A percentile compares a stretch with the other conserved stretches of the same genome.
phyloP scores from a whole-genome alignment of 352 stramenopile genomes.

The Phytopythium kandeliae region DNA sequence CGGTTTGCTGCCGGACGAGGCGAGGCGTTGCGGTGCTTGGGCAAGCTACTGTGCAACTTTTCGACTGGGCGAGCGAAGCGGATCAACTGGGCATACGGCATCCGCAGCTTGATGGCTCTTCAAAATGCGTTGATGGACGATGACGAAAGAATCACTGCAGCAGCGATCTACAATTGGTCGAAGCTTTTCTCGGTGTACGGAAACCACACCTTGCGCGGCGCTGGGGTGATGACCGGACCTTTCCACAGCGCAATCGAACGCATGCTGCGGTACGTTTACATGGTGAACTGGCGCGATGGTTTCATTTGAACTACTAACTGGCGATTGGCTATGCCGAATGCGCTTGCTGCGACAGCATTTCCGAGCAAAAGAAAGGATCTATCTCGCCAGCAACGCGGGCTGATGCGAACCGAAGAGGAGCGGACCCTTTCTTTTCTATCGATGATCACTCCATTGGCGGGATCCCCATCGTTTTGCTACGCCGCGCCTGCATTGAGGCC shows the following conservation, averaged over 20 bases:
- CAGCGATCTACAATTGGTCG: constrained; percentile 82
- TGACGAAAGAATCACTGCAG: constrained; percentile 72
- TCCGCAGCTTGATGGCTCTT: constrained; percentile 78
- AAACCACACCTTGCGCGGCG: constrained; percentile 75
- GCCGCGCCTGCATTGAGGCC: constrained; percentile 71
- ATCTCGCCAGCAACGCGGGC: constrained; percentile 27
- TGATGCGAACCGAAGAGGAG: constrained; percentile 25
- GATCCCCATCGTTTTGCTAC: constrained; percentile 66
- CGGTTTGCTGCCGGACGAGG: constrained; percentile 68
- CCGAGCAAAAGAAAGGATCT: constrained; percentile 25
- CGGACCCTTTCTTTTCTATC: constrained; percentile 41
- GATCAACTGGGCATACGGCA: constrained; percentile 77
- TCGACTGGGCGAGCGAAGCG: constrained; percentile 69
- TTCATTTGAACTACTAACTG: no score
- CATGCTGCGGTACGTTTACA: constrained; percentile 61
- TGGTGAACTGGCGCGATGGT: no score
- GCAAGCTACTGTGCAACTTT: constrained; percentile 66
- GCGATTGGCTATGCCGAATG: constrained; percentile 1
- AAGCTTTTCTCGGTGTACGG: constrained; percentile 77
- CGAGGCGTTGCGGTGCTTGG: constrained; percentile 72
- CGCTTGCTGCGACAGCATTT: constrained; percentile 10
- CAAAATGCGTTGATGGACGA: constrained; percentile 76
- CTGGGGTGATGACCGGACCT: constrained; percentile 63
- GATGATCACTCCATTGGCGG: constrained; percentile 69
- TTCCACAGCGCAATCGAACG: constrained; percentile 81